Base-by-base conservation (phyloP, 1,139 yeast genomes). In the Pichia sp. region DNA sequence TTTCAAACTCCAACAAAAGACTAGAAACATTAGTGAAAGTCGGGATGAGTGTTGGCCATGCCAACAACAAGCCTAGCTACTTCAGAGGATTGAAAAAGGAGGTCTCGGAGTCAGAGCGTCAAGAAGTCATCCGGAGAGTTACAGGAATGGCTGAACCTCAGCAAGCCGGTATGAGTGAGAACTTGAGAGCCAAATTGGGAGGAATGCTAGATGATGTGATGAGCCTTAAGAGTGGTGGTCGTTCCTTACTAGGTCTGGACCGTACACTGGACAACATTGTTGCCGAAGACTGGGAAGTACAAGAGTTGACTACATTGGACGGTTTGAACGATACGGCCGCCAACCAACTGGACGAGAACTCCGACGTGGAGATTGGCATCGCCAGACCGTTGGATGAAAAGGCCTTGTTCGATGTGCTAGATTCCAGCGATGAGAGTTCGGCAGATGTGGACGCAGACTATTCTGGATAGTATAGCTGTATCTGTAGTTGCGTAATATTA, bases 31-130 rank as follows among this genome's bases (percentile, higher is more conserved):
- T 92, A 57, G 84, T 90, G 0, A 73, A 89, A 54, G 96, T 92
- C 1, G 99, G 98, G 0, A 93, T 89, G 84, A 87, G 96, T 48
- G 80, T 92, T 43, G 98, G 97, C 0, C 97, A 92, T 67, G 63
- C 79, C 0, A 80, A 80, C 0, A 78, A 73, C 11, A 71, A 72
- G 1, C 65, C 70, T 1, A 90, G 84, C 61, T 75, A 70, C 61
- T 53, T 47, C 5, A 75, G 93, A 64, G 51, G 47, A 6, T 19
- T 55, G 4, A 59, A 58, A 11, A 48, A 44, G 3, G 52, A 53
- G 26, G 57, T 59, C n/a, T 47, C 53, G 10, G 61, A 57, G 13
- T 15, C 16, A 16, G 57, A 54, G 29, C 50, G 55, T 38, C 40
- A 34, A 30, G 56, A 55, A 29, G 52, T 58, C 10, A 57, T 58